A percentile compares a stretch with the other conserved stretches of the same genome.
Conservation (phyloP, 352 stramenopile species). For the Paralagenidium karlingii region DNA sequence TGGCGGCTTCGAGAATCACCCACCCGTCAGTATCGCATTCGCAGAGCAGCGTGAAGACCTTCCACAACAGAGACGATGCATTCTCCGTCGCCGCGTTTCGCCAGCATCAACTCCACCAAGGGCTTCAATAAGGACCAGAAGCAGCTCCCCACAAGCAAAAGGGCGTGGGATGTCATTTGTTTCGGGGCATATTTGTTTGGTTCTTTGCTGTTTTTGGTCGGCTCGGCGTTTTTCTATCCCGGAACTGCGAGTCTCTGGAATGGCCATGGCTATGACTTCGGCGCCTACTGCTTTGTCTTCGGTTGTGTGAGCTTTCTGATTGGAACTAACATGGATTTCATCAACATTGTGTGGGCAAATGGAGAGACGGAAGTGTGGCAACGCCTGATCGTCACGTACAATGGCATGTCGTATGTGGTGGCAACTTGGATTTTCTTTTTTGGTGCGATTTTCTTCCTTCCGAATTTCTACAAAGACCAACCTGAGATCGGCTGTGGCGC, state of each 20-base stretch:
- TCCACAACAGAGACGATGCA: no score
- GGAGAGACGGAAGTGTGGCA: constrained; percentile 20
- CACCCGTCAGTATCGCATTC: no score
- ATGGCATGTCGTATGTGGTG: constrained; percentile 45
- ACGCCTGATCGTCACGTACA: constrained; percentile 48
- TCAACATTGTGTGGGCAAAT: constrained; percentile 50
- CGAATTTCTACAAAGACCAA: constrained; percentile 49
- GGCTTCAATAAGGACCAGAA: no score
- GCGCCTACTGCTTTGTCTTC: constrained; percentile 53
- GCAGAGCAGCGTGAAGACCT: no score
- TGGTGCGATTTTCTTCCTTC: constrained; percentile 69
- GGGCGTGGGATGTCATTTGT: no score
- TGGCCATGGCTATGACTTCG: constrained; percentile 45
- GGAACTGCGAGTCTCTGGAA: constrained; percentile 49
- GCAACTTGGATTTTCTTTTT: constrained; percentile 61
- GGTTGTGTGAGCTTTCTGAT: constrained; percentile 57
- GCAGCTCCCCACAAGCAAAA: no score
- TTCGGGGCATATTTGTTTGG: constrained; percentile 54
- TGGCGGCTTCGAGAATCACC: no score
- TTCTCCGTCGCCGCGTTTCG: no score
- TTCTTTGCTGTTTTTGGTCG: constrained; percentile 56
- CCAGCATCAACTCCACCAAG: no score
- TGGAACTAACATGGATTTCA: constrained; percentile 59
- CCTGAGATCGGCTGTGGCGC: constrained; percentile 56
- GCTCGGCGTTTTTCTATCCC: constrained; percentile 75